Conservation (phyloP, 495 filamentous ascomycete species). For the Cairneyella variabilis region DNA sequence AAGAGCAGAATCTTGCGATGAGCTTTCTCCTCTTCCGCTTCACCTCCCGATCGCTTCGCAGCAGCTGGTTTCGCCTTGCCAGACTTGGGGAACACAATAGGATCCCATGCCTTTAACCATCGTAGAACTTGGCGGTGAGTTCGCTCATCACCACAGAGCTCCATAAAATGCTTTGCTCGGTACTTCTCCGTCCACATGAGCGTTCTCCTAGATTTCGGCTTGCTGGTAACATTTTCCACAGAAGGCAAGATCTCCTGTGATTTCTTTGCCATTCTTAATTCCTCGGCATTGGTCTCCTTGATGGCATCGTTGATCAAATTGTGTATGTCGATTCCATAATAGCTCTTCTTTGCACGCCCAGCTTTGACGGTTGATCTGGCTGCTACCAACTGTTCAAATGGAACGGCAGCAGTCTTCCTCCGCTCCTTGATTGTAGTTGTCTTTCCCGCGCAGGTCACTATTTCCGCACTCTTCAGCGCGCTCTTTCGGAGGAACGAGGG, state of each 20-base stretch:
- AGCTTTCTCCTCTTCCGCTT: conserved; percentile 58
- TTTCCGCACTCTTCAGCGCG: conserved; percentile 26
- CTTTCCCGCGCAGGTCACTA: conserved; percentile 66
- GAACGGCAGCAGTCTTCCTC: conserved; percentile 39
- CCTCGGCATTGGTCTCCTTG: conserved; percentile 35
- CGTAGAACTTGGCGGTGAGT: conserved; percentile 88
- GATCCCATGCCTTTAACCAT: conserved; percentile 94
- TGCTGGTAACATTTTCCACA: conserved; percentile 34
- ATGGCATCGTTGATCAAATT: conserved; percentile 66
- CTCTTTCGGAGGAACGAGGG: conserved; percentile 16
- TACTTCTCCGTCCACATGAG: conserved; percentile 88
- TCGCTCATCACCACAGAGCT: conserved; percentile 89
- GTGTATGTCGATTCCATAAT: conserved; percentile 91
- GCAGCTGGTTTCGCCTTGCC: conserved; percentile 46
- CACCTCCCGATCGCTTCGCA: conserved; percentile 30
- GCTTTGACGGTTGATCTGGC: conserved; percentile 62
- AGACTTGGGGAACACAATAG: conserved; percentile 79
- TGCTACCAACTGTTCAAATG: conserved; percentile 68
- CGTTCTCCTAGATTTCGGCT: conserved; percentile 42
- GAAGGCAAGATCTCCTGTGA: conserved; percentile 30
- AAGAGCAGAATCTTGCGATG: conserved; percentile 86
- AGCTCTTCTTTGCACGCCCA: conserved; percentile 73
- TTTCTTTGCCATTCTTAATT: conserved; percentile 19
- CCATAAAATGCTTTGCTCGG: conserved; percentile 84
- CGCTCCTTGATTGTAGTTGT: conserved; percentile 51